These are phyloP conservation scores for Plectosphaerella plurivora DNA, from an alignment of 2,329 filamentous ascomycete species.

Conservation along the genomic window DNA sequence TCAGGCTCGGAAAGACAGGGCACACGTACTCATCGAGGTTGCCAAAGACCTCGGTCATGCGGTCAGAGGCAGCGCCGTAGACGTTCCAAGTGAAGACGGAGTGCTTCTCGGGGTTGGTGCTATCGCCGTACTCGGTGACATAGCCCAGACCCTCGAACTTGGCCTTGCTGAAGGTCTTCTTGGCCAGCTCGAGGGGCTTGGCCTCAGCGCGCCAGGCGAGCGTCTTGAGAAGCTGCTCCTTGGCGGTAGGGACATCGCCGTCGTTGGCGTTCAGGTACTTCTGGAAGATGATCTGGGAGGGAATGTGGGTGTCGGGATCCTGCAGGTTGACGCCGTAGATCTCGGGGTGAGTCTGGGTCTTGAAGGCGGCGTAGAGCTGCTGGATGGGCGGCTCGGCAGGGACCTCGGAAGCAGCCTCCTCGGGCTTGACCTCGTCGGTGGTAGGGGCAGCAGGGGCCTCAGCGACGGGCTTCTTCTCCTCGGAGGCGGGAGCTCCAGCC, in stretches of 20 bases:
- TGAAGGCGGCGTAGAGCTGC: conserved; percentile 49
- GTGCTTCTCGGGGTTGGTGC: conserved; percentile 40
- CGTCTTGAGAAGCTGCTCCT: conserved; percentile 73
- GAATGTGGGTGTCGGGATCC: conserved; percentile 53
- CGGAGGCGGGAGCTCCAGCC: not conserved
- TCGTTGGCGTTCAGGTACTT: conserved; percentile 93
- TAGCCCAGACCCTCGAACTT: conserved; percentile 81
- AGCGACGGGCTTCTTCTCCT: not conserved
- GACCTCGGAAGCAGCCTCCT: conserved; percentile 9
- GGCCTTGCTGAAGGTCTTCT: conserved; percentile 56
- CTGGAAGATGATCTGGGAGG: conserved; percentile 79
- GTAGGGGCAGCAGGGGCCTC: conserved; percentile 1
- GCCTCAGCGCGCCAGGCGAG: conserved; percentile 78
- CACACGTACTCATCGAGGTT: conserved; percentile 69
- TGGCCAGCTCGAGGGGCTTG: conserved; percentile 64
- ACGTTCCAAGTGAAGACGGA: conserved; percentile 85
- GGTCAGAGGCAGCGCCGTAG: conserved; percentile 80
- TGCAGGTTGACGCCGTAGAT: conserved; percentile 80
- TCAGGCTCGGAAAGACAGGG: not conserved
- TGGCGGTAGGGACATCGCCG: conserved; percentile 67
- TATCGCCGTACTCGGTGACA: conserved; percentile 63
- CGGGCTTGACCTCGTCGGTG: conserved; percentile 16
- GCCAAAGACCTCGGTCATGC: conserved; percentile 78
- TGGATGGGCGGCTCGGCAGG: conserved; percentile 45
- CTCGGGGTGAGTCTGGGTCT: conserved; percentile 61